These are phyloP conservation scores for Purshia tridentata DNA, from an alignment of 306 rosid species.

Conservation along the genomic window DNA sequence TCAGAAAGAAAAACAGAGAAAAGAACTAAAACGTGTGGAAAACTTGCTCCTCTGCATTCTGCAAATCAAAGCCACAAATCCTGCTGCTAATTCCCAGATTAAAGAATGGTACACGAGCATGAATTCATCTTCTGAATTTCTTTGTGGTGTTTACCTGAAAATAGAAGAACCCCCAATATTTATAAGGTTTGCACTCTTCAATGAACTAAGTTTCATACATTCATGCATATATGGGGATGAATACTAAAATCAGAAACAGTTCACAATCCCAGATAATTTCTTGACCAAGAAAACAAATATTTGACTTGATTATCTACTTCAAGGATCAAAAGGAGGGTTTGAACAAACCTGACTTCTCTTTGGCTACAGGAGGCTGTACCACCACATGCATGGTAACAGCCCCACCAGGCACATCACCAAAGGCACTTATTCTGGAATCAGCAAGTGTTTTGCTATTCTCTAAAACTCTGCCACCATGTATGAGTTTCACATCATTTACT, in stretches of 20 bases:
- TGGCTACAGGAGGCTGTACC: slow-evolving; percentile 53
- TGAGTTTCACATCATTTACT: slow-evolving; percentile 55
- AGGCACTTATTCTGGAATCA: slow-evolving; percentile 50
- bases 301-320: too few species aligned
- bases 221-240: background rate
- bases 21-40: background rate
- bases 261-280: background rate
- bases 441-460: slow-evolving; percentile 64
- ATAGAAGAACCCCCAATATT: background rate
- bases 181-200: too few species aligned
- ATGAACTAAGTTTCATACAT: too few species aligned
- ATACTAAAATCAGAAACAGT: background rate
- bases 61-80: background rate
- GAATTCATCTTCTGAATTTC: slow-evolving; percentile 47
- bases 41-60: slow-evolving; percentile 1
- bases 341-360: slow-evolving; percentile 54
- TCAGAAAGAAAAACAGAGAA: background rate
- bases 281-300: background rate
- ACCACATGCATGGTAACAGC: slow-evolving; percentile 68
- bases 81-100: slow-evolving; percentile 29
- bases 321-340: background rate
- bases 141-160: slow-evolving; percentile 49
- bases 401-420: slow-evolving; percentile 48
- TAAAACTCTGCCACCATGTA: slow-evolving; percentile 68
- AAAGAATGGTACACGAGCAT: slow-evolving; percentile 66